Conservation (phyloP, 371 early-diverging fungal genomes). For the Haplosporangium sp. region DNA sequence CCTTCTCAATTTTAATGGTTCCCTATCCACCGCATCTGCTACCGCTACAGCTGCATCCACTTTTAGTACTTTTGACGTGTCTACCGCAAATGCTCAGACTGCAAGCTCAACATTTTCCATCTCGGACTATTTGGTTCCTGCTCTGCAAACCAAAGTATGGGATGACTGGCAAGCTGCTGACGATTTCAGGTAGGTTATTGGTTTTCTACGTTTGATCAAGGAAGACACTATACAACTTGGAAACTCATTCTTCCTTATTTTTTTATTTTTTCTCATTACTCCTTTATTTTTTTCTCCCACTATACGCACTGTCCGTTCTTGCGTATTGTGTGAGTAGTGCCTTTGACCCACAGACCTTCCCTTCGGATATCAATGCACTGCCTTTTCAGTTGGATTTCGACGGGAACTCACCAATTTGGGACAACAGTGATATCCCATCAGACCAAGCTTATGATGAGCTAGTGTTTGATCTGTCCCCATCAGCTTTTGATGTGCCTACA, state of each 20-base stretch:
- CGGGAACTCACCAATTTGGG: slow-evolving; percentile 43
- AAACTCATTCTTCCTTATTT: slow-evolving; percentile 16
- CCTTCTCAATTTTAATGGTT: slow-evolving; percentile 18
- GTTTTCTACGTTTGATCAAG: background rate
- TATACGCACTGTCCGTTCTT: slow-evolving; percentile 5
- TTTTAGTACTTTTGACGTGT: background rate
- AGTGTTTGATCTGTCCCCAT: background rate
- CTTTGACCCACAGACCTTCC: slow-evolving; percentile 35
- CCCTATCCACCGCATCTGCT: background rate
- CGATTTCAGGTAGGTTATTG: slow-evolving; percentile 42
- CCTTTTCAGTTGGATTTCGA: slow-evolving; percentile 34
- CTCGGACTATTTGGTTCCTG: slow-evolving; percentile 51
- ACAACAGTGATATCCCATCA: slow-evolving; percentile 20
- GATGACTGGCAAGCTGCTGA: slow-evolving; percentile 53
- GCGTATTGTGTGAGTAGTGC: slow-evolving; percentile 11
- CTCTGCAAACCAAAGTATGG: slow-evolving; percentile 53
- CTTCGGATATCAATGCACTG: slow-evolving; percentile 21
- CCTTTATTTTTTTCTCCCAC: slow-evolving; percentile 1
- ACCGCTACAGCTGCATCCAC: background rate
- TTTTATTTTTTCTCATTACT: background rate
- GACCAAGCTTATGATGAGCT: slow-evolving; percentile 14
- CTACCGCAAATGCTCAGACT: background rate
- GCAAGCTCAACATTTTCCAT: slow-evolving; percentile 32
- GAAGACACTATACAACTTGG: background rate
- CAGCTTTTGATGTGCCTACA: background rate